These are phyloP conservation scores for Nitzschia sp. DNA, from an alignment of 108 stramenopile genomes.

Conservation along the genomic window DNA sequence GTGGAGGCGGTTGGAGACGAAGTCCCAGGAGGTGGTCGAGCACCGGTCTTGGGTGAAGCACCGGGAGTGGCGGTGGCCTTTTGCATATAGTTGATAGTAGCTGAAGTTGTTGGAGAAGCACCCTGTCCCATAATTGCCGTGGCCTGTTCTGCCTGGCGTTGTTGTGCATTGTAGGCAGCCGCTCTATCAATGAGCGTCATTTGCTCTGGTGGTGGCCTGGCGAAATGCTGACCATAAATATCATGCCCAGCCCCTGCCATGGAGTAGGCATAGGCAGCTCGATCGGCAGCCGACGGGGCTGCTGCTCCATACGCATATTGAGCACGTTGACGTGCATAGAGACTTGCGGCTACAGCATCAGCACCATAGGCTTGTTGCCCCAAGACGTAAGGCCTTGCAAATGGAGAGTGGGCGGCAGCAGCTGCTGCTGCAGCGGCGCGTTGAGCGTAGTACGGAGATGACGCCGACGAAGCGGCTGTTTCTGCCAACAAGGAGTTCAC, in stretches of 20 bases:
- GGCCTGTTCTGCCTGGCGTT: conserved; percentile 17
- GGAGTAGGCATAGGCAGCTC: conserved; percentile 20
- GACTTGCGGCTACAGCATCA: conserved; percentile 14
- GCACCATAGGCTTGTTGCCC: conserved; percentile 21
- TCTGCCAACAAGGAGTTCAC: conserved; percentile 32
- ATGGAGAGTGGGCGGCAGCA: conserved; percentile 20
- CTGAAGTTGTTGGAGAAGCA: conserved; percentile 5
- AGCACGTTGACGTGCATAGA: conserved; percentile 29
- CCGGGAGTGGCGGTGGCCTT: background rate
- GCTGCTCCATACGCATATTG: conserved; percentile 24
- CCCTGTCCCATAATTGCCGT: background rate
- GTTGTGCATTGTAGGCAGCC: conserved; percentile 25
- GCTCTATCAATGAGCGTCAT: conserved; percentile 26
- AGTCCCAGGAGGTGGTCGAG: conserved; percentile 1
- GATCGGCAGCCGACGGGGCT: conserved; percentile 20
- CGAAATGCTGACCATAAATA: conserved; percentile 32
- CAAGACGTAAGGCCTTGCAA: conserved; percentile 21
- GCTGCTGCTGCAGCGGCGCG: conserved; percentile 13
- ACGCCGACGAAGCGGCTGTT: conserved; percentile 15
- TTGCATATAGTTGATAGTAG: conserved; percentile 11
- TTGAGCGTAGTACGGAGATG: conserved; percentile 4
- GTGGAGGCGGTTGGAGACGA: background rate
- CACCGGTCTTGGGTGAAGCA: conserved; percentile 9
- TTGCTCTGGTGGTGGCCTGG: conserved; percentile 12
- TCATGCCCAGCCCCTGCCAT: conserved; percentile 19